Conservation (phyloP, 2,329 filamentous ascomycete species). For the Fonsecaea multimorphosa region DNA sequence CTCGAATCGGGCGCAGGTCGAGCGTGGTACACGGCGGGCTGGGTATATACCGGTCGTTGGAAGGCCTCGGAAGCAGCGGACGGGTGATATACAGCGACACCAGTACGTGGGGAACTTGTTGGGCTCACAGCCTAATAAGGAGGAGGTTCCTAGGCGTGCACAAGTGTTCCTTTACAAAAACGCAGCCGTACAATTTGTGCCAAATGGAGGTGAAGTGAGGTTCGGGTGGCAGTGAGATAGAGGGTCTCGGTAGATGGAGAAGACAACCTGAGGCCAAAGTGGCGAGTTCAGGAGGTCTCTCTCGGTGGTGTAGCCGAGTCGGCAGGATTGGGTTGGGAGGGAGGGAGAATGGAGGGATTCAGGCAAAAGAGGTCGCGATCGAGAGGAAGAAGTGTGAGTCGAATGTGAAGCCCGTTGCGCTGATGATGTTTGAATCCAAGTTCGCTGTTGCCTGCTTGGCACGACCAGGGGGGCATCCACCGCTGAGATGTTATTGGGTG, state of each 20-base stretch:
- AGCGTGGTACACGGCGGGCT: not conserved
- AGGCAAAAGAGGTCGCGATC: constrained; percentile 16
- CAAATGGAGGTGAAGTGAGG: constrained; percentile 13
- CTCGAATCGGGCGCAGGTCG: constrained; percentile 8
- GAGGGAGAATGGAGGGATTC: constrained; percentile 16
- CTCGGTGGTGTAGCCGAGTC: constrained; percentile 10
- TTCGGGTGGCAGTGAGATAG: constrained; percentile 19
- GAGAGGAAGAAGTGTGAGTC: constrained; percentile 29
- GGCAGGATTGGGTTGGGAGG: constrained; percentile 6
- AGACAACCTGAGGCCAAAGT: constrained; percentile 36
- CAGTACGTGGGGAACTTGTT: constrained; percentile 6
- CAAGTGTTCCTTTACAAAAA: constrained; percentile 22
- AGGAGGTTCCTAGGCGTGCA: constrained; percentile 18
- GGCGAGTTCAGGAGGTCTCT: constrained; percentile 23
- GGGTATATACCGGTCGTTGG: constrained; percentile 8
- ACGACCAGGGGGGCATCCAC: constrained; percentile 7
- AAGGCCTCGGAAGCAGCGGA: constrained; percentile 10
- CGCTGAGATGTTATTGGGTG: constrained; percentile 1
- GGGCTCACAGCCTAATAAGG: not conserved
- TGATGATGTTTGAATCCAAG: constrained; percentile 23
- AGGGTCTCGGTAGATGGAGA: constrained; percentile 5
- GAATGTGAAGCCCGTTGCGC: constrained; percentile 21
- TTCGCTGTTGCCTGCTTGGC: constrained; percentile 16
- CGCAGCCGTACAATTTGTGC: constrained; percentile 20
- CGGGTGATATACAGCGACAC: constrained; percentile 1